Evolutionary conservation across 73 alveolate species (phyloP).

Genomic region (Uronychia binucleata): DNA sequence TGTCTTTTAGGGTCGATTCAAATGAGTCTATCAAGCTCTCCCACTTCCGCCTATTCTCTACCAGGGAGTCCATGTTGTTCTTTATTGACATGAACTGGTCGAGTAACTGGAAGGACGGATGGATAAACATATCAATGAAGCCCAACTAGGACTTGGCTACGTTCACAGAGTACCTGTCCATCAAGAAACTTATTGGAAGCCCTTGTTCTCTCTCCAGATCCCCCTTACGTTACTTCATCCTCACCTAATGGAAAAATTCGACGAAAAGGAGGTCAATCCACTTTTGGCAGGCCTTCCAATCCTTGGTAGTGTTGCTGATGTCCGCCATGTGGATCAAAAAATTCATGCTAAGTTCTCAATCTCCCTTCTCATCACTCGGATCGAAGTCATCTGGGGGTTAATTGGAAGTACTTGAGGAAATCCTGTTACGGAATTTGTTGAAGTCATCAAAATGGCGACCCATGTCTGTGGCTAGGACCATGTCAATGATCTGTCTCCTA

Average conservation of each 20-base stretch:
- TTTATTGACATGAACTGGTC: conserved; percentile 22
- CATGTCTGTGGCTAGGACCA: conserved; percentile 88
- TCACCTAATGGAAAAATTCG: conserved; percentile 88
- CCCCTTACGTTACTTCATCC: too few relatives aligned
- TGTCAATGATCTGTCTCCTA: conserved; percentile 65
- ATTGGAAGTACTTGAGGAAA: conserved; percentile 54
- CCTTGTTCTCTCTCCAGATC: conserved; percentile 80
- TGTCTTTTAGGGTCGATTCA: background rate
- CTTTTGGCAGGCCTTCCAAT: conserved; percentile 63
- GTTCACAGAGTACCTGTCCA: conserved; percentile 86
- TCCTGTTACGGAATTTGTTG: conserved; percentile 48
- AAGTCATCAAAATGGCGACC: conserved; percentile 79
- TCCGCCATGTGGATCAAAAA: conserved; percentile 81
- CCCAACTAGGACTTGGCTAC: conserved; percentile 81
- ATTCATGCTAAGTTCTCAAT: conserved; percentile 49
- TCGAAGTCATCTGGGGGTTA: conserved; percentile 68
- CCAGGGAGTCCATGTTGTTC: background rate
- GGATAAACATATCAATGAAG: conserved; percentile 60
- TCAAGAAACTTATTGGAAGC: conserved; percentile 75
- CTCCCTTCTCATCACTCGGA: conserved; percentile 50
- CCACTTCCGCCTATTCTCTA: conserved; percentile 33
- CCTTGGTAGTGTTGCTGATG: conserved; percentile 81
- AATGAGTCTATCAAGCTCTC: conserved; percentile 14
- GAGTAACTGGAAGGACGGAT: conserved; percentile 58
- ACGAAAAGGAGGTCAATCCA: conserved; percentile 84